phyloP scores from a whole-genome alignment of 2,329 filamentous ascomycete genomes.

The Exophiala alcalophila region DNA sequence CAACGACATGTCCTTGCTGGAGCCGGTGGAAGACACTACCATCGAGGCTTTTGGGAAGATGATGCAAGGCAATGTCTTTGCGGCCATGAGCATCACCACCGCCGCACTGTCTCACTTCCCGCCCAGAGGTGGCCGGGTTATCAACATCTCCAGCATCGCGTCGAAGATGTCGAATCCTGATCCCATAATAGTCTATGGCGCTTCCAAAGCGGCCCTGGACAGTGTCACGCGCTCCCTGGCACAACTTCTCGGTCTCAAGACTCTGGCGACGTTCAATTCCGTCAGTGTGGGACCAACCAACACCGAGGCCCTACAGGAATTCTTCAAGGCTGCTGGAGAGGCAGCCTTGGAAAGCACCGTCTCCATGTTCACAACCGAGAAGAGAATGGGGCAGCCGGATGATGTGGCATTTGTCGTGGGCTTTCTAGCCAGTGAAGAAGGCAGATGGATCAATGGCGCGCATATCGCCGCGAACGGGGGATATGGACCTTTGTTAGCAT shows the following conservation, averaged over 20 bases:
- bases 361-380: conserved; percentile 33
- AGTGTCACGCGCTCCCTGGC: conserved; percentile 23
- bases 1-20: conserved; percentile 2
- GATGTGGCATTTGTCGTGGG: conserved; percentile 50
- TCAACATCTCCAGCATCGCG: conserved; percentile 22
- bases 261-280: conserved; percentile 11
- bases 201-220: conserved; percentile 36
- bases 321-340: conserved; percentile 43
- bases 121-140: conserved; percentile 15
- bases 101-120: conserved; percentile 13
- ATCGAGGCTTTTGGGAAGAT: conserved; percentile 6
- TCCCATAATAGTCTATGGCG: conserved; percentile 22
- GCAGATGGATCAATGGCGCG: conserved; percentile 50
- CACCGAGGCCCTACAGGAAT: conserved; percentile 37
- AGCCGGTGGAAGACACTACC: conserved; percentile 7
- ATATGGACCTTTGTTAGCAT: conserved; percentile 6
- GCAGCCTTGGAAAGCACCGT: conserved; percentile 46
- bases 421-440: conserved; percentile 45
- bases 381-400: conserved; percentile 43
- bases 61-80: conserved; percentile 20
- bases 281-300: conserved; percentile 15
- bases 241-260: neutral
- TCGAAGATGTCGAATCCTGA: conserved; percentile 5
- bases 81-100: conserved; percentile 14
- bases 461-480: conserved; percentile 39